Conservation (phyloP, 1,139 yeast species). For the Blastobotrys raffinosifermentans region DNA sequence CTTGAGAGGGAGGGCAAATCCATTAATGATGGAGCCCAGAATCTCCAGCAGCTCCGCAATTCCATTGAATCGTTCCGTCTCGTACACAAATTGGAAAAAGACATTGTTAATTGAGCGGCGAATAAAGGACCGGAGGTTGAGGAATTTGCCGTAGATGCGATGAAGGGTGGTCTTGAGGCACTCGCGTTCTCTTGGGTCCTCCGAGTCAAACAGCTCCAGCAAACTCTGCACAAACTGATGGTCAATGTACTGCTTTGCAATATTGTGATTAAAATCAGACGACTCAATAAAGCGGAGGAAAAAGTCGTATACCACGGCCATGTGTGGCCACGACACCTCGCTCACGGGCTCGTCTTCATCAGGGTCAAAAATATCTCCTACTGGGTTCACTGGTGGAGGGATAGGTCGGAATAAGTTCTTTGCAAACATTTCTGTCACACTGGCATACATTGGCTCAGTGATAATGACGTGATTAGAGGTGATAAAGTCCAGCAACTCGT, state of each 20-base stretch:
- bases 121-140: constrained; percentile 83
- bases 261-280: constrained; percentile 88
- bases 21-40: constrained; percentile 92
- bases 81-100: constrained; percentile 87
- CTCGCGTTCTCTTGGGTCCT: constrained; percentile 94
- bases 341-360: constrained; percentile 98
- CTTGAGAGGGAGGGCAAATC: constrained; percentile 93
- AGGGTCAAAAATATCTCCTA: constrained; percentile 94
- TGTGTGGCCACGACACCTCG: constrained; percentile 98
- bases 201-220: constrained; percentile 88
- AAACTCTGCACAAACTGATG: constrained; percentile 78
- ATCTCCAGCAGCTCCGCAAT: constrained; percentile 92
- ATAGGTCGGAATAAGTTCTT: constrained; percentile 88
- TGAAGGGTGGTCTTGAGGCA: constrained; percentile 92
- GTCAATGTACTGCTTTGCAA: constrained; percentile 90
- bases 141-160: constrained; percentile 90
- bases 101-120: constrained; percentile 89
- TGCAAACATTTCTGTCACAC: constrained; percentile 86
- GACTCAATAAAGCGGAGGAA: constrained; percentile 88
- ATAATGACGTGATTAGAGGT: constrained; percentile 70
- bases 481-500: constrained; percentile 83
- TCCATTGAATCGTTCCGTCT: constrained; percentile 94
- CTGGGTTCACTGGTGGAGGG: constrained; percentile 96
- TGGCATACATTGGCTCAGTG: constrained; percentile 85
- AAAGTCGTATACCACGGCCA: constrained; percentile 94